Conservation (phyloP, 1,284 basidiomycete species). For the Moesziomyces aphidis region DNA sequence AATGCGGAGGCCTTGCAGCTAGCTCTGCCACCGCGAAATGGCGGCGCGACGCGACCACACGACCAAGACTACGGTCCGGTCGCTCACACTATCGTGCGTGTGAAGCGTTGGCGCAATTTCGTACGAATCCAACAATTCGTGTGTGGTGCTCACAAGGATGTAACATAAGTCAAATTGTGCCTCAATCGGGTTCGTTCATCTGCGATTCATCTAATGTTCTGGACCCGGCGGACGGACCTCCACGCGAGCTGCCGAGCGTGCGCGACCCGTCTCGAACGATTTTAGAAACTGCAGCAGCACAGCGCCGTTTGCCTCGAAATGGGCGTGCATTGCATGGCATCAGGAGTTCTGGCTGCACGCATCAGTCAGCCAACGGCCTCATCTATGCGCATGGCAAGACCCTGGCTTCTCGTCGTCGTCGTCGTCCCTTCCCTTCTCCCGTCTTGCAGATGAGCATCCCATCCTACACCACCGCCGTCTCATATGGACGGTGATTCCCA, state of each 20-base stretch:
- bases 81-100: neutral
- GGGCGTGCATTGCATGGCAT: too few relatives aligned
- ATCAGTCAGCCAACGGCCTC: too few relatives aligned
- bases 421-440: too few relatives aligned
- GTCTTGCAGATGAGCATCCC: too few relatives aligned
- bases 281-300: neutral
- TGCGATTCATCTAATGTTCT: neutral
- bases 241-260: constrained; percentile 15
- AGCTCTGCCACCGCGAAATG: neutral
- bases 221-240: constrained; percentile 29
- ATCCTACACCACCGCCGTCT: too few relatives aligned
- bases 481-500: too few relatives aligned
- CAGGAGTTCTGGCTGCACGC: too few relatives aligned
- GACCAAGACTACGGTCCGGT: neutral
- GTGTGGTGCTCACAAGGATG: too few relatives aligned
- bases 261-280: neutral
- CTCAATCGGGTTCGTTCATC: too few relatives aligned
- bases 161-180: too few relatives aligned
- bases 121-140: neutral
- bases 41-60: neutral
- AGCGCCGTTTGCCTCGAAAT: neutral
- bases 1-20: neutral
- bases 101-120: neutral
- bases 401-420: too few relatives aligned
- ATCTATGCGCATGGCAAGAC: too few relatives aligned